These are phyloP conservation scores for Chondrostereum purpureum DNA, from an alignment of 1,284 basidiomycete genomes.

Conservation along the genomic window DNA sequence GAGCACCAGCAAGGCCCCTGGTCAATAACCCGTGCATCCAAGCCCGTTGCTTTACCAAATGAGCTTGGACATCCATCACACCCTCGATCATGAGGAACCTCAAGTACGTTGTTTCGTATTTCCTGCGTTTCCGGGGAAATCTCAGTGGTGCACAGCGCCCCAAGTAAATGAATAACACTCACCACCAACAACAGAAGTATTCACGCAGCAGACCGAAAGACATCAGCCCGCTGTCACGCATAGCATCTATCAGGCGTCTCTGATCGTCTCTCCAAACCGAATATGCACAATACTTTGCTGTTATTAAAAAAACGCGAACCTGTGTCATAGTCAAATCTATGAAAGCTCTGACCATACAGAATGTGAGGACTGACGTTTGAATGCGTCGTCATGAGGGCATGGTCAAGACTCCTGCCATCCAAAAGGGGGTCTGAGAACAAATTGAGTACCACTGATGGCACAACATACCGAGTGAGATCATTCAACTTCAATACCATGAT, in stretches of 20 bases:
- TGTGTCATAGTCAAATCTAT: conserved; percentile 22
- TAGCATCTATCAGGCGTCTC: conserved; percentile 38
- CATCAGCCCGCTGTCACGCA: conserved; percentile 46
- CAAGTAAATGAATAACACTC: too few species aligned
- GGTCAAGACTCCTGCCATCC: conserved; percentile 54
- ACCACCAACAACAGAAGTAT: conserved; percentile 67
- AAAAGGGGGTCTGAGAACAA: not conserved
- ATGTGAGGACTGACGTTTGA: conserved; percentile 44
- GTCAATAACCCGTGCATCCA: conserved; percentile 62
- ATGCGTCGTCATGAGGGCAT: conserved; percentile 69
- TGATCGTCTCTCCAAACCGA: conserved; percentile 84
- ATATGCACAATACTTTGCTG: conserved; percentile 83
- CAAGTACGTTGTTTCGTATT: conserved; percentile 47
- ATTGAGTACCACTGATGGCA: not conserved
- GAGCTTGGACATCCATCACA: conserved; percentile 65
- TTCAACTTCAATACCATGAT: conserved; percentile 69
- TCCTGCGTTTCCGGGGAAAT: too few species aligned
- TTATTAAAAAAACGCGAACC: conserved; percentile 86
- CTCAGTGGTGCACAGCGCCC: too few species aligned
- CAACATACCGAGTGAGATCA: conserved; percentile 66
- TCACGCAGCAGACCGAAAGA: conserved; percentile 43
- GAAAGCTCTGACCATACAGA: not conserved
- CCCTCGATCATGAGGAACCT: conserved; percentile 48
- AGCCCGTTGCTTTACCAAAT: conserved; percentile 48
- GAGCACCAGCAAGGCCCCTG: conserved; percentile 57